Percentiles rank a stretch among this genome's conserved stretches.
These are phyloP conservation scores for Scutellaria minor DNA, from an alignment of 257 asterid species.

Conservation along the genomic window DNA sequence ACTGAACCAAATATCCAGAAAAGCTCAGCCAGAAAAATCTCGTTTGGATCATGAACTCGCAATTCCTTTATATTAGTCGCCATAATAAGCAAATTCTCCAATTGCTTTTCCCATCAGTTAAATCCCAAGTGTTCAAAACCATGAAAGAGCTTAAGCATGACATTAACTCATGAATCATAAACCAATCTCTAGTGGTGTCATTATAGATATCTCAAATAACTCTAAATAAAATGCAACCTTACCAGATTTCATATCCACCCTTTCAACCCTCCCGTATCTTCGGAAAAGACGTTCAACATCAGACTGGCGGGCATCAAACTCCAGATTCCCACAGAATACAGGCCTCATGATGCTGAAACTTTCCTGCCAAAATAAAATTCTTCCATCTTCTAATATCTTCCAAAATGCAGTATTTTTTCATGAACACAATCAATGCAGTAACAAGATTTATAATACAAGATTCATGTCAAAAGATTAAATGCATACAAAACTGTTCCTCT, in stretches of 20 bases:
- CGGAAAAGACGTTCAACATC: constrained; percentile 85
- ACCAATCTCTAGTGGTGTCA: not conserved
- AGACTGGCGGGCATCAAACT: constrained; percentile 82
- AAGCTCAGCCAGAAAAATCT: constrained; percentile 15
- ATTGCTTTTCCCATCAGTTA: constrained; percentile 9
- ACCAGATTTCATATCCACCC: constrained; percentile 98
- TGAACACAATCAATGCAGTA: not conserved
- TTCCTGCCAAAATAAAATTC: constrained; percentile 34
- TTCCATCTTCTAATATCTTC: not conserved
- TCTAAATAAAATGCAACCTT: constrained; percentile 23
- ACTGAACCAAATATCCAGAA: not conserved
- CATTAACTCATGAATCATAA: not conserved
- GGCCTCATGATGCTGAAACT: constrained; percentile 62
- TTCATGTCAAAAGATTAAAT: not conserved
- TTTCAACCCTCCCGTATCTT: constrained; percentile 88
- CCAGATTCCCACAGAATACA: constrained; percentile 89
- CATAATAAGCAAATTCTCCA: not conserved
- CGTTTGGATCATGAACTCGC: not conserved
- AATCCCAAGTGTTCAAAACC: constrained; percentile 5
- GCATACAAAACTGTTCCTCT: not conserved
- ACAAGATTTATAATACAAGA: not conserved
- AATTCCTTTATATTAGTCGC: not conserved
- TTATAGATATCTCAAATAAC: not conserved
- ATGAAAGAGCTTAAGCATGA: constrained; percentile 16
- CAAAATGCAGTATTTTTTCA: not conserved